These are phyloP conservation scores for Fusarium scirpi DNA, from an alignment of 2,329 filamentous ascomycete species.

Conservation along the genomic window DNA sequence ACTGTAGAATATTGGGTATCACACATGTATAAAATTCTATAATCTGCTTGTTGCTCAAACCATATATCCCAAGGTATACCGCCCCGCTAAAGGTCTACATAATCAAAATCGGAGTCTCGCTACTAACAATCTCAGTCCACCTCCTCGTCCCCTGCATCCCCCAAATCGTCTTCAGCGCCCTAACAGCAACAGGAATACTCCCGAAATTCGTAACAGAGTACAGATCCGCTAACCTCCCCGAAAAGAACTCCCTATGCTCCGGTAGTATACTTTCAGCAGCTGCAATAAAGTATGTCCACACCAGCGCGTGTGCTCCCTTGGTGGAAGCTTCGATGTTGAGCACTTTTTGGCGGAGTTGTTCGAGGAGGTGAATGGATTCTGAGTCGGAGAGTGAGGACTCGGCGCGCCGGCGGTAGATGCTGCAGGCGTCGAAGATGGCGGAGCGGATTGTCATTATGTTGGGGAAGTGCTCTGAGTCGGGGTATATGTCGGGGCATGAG, in stretches of 20 bases:
- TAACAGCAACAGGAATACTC: conserved; percentile 53
- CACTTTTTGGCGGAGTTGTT: conserved; percentile 50
- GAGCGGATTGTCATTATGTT: conserved; percentile 41
- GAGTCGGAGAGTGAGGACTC: conserved; percentile 33
- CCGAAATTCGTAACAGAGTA: conserved; percentile 52
- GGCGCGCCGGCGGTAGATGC: conserved; percentile 45
- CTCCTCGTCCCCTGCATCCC: conserved; percentile 35
- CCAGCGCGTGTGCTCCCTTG: conserved; percentile 53
- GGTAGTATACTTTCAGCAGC: conserved; percentile 54
- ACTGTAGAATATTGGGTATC: not conserved
- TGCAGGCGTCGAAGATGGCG: conserved; percentile 45
- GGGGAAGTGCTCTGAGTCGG: conserved; percentile 34
- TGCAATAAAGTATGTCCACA: conserved; percentile 57
- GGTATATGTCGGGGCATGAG: conserved; percentile 36
- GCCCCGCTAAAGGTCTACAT: conserved; percentile 37
- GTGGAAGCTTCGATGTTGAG: conserved; percentile 43
- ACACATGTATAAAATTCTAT: not conserved
- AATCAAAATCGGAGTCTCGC: conserved; percentile 46
- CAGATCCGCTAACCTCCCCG: conserved; percentile 45
- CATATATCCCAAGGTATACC: not conserved
- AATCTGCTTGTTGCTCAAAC: too few relatives aligned
- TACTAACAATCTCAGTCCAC: conserved; percentile 50
- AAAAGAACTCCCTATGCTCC: conserved; percentile 53
- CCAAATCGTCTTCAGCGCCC: conserved; percentile 53
- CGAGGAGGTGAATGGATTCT: conserved; percentile 47